Evolutionary conservation across 257 asterid genomes (phyloP).

Genomic region (Scutellaria barbata): DNA sequence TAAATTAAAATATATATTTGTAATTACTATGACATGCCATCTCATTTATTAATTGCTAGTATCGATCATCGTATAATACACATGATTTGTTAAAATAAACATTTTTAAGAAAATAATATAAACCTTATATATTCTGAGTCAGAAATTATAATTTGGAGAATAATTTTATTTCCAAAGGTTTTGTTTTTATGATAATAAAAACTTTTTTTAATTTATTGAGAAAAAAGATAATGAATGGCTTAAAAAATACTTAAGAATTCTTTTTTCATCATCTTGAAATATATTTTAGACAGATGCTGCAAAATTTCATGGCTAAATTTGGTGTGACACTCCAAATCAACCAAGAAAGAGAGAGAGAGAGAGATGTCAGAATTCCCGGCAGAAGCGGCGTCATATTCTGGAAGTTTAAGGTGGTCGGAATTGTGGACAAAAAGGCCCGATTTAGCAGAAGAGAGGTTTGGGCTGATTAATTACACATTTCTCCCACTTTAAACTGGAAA

Average conservation of each 20-base stretch:
- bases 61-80: no score
- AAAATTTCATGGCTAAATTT: neutral
- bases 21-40: no score
- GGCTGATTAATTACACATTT: constrained; percentile 26
- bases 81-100: no score
- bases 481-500: constrained; percentile 40
- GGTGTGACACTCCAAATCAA: neutral
- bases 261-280: no score
- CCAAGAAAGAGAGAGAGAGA: neutral
- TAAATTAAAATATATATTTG: no score
- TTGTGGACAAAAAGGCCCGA: constrained; percentile 40
- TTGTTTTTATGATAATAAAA: no score
- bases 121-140: no score
- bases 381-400: constrained; percentile 46
- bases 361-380: constrained; percentile 39
- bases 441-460: constrained; percentile 32
- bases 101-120: no score
- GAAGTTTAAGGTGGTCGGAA: constrained; percentile 47
- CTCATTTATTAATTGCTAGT: no score
- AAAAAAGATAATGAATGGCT: neutral
- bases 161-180: no score
- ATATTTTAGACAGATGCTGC: neutral
- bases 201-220: no score
- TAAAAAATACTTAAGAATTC: neutral
- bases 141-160: no score